A percentile compares a stretch with the other conserved stretches of the same genome.
Evolutionary conservation across 2,329 filamentous ascomycete genomes (phyloP).

Genomic region (Colletotrichum tamarilloi): DNA sequence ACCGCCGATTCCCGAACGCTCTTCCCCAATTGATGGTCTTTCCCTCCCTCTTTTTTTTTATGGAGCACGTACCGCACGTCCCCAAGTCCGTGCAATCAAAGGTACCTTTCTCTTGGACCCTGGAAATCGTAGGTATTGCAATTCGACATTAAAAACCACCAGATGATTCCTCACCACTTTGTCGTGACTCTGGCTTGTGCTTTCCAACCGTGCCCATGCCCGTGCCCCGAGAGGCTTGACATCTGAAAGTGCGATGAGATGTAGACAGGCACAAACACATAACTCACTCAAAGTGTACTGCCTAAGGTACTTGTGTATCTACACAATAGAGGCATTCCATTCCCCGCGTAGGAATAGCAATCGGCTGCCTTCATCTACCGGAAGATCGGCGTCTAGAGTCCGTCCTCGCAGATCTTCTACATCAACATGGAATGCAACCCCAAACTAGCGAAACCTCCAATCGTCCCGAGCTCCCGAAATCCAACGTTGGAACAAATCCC

Average conservation of each 20-base stretch:
- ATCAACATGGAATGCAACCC: not conserved
- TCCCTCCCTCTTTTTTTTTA: not conserved
- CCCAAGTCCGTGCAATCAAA: not conserved
- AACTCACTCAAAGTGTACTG: not conserved
- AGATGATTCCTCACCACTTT: not conserved
- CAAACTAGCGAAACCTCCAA: not conserved
- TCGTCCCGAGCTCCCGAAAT: not conserved
- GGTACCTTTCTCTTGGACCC: not conserved
- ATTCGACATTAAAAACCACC: not conserved
- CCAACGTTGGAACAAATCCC: not conserved
- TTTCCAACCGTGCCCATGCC: not conserved
- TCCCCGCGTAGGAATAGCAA: too few relatives aligned
- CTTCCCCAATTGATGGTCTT: not conserved
- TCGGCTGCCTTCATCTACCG: not conserved
- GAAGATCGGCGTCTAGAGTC: not conserved
- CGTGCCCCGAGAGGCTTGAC: not conserved
- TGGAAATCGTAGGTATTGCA: not conserved
- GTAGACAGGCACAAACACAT: not conserved
- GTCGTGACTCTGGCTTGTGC: not conserved
- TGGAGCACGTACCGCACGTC: not conserved
- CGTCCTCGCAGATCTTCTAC: not conserved
- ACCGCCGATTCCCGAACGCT: not conserved
- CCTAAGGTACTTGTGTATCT: too few relatives aligned
- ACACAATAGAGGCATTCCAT: too few relatives aligned
- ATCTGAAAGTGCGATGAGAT: not conserved